Percentiles rank a stretch among this genome's conserved stretches.
phyloP scores from a whole-genome alignment of 2,329 filamentous ascomycete genomes.

The Ophiocordyceps sinensis region DNA sequence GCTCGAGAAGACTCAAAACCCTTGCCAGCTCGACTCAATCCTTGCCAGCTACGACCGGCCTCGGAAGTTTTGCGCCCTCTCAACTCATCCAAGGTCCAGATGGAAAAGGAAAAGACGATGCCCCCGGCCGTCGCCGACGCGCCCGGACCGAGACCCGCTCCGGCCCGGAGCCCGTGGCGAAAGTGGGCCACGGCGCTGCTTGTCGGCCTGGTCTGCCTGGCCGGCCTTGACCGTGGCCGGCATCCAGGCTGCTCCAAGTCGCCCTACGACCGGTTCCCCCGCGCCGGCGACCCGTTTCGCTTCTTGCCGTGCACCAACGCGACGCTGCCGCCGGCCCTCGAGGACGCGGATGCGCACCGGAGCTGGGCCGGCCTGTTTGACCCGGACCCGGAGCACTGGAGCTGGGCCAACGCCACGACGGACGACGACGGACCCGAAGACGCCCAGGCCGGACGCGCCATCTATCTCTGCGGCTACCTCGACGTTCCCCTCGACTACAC shows the following conservation, averaged over 20 bases:
- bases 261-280: constrained; percentile 19
- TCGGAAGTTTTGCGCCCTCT: too few species aligned
- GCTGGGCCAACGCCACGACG: constrained; percentile 21
- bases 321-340: constrained; percentile 25
- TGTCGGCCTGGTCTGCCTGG: background rate
- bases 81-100: too few species aligned
- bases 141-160: background rate
- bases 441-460: constrained; percentile 15
- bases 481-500: constrained; percentile 34
- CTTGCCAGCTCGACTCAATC: too few species aligned
- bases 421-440: constrained; percentile 2
- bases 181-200: background rate
- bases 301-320: constrained; percentile 31
- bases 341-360: constrained; percentile 19
- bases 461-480: constrained; percentile 33
- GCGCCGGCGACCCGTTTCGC: constrained; percentile 26
- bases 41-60: too few species aligned
- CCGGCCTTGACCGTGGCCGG: background rate
- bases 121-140: too few species aligned
- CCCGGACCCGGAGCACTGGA: constrained; percentile 29
- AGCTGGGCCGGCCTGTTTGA: constrained; percentile 29
- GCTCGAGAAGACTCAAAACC: too few species aligned
- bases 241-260: background rate
- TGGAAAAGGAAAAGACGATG: too few species aligned
- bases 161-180: background rate